Evolutionary conservation across 306 rosid species (phyloP).

Genomic region (Abrus pulchellus): DNA sequence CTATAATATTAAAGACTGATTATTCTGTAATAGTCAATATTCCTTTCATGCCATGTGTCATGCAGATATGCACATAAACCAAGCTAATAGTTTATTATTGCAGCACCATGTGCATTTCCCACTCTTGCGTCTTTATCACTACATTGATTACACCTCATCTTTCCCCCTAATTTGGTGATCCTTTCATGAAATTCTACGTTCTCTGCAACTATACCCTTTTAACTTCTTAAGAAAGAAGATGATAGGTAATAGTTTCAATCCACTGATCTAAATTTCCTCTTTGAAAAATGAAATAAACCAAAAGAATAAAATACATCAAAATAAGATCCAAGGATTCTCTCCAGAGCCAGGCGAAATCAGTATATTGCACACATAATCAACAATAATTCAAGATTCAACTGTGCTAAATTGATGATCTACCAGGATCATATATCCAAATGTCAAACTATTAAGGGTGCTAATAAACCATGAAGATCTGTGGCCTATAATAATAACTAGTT

Average conservation of each 20-base stretch:
- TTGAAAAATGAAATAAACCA: constrained; percentile 5
- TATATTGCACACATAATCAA: constrained; percentile 17
- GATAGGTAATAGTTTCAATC: constrained; percentile 1
- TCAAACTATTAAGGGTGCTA: not conserved
- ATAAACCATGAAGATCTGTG: constrained; percentile 24
- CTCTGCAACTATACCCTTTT: not conserved
- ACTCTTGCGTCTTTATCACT: constrained; percentile 13
- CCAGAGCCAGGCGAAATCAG: constrained; percentile 5
- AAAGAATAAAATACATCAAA: constrained; percentile 27
- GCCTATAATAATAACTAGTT: not conserved
- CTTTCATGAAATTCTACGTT: constrained; percentile 8
- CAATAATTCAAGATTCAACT: constrained; percentile 20
- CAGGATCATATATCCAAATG: constrained; percentile 4
- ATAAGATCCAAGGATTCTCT: constrained; percentile 41
- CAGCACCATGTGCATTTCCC: not conserved
- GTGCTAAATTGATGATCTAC: constrained; percentile 33
- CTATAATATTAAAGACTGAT: not conserved
- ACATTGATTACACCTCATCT: not conserved
- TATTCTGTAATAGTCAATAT: not conserved
- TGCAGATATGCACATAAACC: not conserved
- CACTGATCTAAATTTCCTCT: not conserved
- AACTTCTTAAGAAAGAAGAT: not conserved
- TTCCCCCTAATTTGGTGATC: not conserved
- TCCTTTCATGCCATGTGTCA: constrained; percentile 19
- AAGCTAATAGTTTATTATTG: not conserved